Evolutionary conservation across 2,329 filamentous ascomycete species (phyloP).

Genomic region (Fusarium phyllophilum): DNA sequence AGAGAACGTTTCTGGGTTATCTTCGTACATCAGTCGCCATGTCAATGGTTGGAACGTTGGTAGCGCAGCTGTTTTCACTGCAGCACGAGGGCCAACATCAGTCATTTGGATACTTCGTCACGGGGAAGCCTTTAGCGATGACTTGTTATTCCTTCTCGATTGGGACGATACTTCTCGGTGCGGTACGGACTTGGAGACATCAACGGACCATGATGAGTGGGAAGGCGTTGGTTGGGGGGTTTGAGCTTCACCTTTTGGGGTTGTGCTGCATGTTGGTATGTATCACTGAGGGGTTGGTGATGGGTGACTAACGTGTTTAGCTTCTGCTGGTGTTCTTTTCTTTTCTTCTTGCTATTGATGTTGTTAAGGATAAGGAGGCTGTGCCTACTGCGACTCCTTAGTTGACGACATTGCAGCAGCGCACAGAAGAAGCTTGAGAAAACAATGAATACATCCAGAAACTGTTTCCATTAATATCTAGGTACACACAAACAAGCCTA

Average conservation of each 20-base stretch:
- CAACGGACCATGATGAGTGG: constrained; percentile 46
- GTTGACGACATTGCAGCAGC: neutral
- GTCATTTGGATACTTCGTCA: constrained; percentile 66
- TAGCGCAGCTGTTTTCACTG: constrained; percentile 74
- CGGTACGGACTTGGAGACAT: constrained; percentile 46
- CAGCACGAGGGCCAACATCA: constrained; percentile 44
- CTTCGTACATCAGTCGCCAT: constrained; percentile 76
- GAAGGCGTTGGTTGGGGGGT: constrained; percentile 46
- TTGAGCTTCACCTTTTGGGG: constrained; percentile 44
- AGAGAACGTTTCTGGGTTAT: constrained; percentile 79
- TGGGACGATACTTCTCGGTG: constrained; percentile 47
- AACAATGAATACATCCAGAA: neutral
- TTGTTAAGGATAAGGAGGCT: constrained; percentile 14
- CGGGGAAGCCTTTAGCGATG: constrained; percentile 68
- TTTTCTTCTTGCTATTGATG: constrained; percentile 38
- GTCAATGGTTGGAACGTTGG: constrained; percentile 71
- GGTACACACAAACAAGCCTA: neutral
- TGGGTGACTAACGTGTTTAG: constrained; percentile 20
- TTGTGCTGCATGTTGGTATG: constrained; percentile 33
- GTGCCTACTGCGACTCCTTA: neutral
- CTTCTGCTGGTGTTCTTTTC: constrained; percentile 39
- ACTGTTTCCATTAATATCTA: neutral
- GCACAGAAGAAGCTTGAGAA: neutral
- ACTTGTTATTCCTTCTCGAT: constrained; percentile 55
- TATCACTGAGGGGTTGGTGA: neutral